phyloP scores from a whole-genome alignment of 2,329 filamentous ascomycete genomes.

The Scedosporium apiospermum region DNA sequence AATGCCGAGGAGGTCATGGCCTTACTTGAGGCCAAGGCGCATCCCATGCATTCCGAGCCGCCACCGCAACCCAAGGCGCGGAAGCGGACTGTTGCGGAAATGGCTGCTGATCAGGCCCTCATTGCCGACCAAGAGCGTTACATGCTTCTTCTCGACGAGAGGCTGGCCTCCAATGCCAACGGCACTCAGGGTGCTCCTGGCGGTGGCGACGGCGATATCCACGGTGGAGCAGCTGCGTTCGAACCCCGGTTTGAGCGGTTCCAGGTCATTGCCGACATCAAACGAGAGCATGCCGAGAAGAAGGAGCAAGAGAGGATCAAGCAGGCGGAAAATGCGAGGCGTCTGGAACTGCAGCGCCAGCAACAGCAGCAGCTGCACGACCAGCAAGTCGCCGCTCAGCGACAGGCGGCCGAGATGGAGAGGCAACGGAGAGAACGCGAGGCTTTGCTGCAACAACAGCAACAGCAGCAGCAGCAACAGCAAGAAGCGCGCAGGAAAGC shows the following conservation, averaged over 20 bases:
- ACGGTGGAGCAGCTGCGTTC: conserved; percentile 62
- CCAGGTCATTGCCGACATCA: conserved; percentile 82
- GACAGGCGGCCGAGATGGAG: conserved; percentile 31
- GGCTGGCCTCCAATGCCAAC: conserved; percentile 53
- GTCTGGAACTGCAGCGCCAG: conserved; percentile 35
- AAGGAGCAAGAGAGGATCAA: conserved; percentile 66
- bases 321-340: conserved; percentile 49
- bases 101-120: conserved; percentile 88
- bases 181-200: conserved; percentile 47
- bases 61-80: conserved; percentile 79
- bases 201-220: conserved; percentile 62
- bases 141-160: conserved; percentile 87
- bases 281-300: conserved; percentile 65
- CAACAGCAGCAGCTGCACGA: conserved; percentile 30
- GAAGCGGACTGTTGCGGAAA: conserved; percentile 88
- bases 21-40: conserved; percentile 61
- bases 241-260: conserved; percentile 85
- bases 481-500: conserved; percentile 24
- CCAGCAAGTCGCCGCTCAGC: conserved; percentile 35
- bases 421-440: conserved; percentile 22
- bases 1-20: conserved; percentile 59
- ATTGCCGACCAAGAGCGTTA: conserved; percentile 83
- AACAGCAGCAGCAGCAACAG: conserved; percentile 26
- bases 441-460: conserved; percentile 2
- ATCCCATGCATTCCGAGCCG: conserved; percentile 66